A percentile compares a stretch with the other conserved stretches of the same genome.
phyloP scores from a whole-genome alignment of 805 yeast species.

The Hermanozyma aechmeae region DNA sequence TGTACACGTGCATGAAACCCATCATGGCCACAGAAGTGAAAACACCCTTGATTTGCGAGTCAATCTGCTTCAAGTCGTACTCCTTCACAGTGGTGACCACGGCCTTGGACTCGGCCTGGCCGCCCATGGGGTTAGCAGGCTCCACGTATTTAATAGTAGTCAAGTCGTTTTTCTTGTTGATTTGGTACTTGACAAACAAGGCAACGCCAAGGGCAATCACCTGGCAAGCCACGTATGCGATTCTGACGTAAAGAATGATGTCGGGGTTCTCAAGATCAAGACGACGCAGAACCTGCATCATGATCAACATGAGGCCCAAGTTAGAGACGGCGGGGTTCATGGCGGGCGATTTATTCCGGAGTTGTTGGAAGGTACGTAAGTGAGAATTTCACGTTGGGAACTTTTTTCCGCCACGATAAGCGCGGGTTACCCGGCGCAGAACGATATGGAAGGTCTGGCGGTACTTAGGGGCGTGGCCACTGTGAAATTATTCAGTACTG shows the following conservation, averaged over 20 bases:
- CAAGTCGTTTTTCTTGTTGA: constrained; percentile 73
- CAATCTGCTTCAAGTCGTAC: constrained; percentile 84
- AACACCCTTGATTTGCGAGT: constrained; percentile 69
- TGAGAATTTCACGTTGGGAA: no score
- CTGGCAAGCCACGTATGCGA: constrained; percentile 61
- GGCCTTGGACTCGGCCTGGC: constrained; percentile 62
- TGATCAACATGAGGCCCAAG: constrained; percentile 82
- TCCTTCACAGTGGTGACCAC: constrained; percentile 90
- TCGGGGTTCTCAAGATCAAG: constrained; percentile 82
- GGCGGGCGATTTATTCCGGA: no score
- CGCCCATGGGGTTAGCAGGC: constrained; percentile 72
- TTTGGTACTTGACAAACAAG: constrained; percentile 50
- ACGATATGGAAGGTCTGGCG: no score
- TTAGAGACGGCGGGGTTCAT: constrained; percentile 90
- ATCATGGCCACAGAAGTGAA: constrained; percentile 91
- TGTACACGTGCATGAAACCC: constrained; percentile 95
- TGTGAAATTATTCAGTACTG: no score
- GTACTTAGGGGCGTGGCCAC: no score
- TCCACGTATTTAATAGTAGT: constrained; percentile 87
- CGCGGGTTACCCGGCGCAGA: no score
- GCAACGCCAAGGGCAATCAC: constrained; percentile 56
- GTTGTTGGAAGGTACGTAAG: no score
- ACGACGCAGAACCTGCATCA: constrained; percentile 90
- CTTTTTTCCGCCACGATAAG: no score
- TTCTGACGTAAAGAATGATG: constrained; percentile 65